Evolutionary conservation across 179 eudicot species (phyloP), one percentile per base, ranked within the genome.

Genomic region (Amaranthus tricolor): DNA sequence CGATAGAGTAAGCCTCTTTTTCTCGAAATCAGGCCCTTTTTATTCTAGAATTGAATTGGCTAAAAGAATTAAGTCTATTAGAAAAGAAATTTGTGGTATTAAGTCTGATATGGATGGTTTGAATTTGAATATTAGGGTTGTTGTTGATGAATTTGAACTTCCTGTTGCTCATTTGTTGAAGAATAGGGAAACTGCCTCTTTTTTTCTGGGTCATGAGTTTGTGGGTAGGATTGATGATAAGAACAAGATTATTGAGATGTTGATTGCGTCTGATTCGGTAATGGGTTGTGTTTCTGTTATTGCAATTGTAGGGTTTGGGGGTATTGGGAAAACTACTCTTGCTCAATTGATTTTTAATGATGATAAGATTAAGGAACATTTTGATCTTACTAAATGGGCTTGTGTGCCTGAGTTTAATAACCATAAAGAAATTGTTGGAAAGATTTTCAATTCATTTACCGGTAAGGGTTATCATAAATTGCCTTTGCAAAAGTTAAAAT

Each of bases 291-390:
- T 71, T 48, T 10, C 52, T n/a, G 75, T 79, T 9, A 74, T 79
- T 6, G 61, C 82, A 6, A 74, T 79, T 3, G 75, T 79, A 24
- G 82, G 78, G 15, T 68, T 79, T 12, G 82, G 73, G 17, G 78
- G 82, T 21, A 8, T 79, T 4, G 82, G 82, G 9, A 79, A 79
- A 70, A 79, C 82, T 0, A 62, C 78, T 44, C 74, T 79, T 45
- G 78, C 82, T 13, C 78, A 79, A 59, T 58, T 74, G 59, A 66
- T 74, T 50, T 74, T 68, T 20, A 79, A 63, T 70, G 71, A 69
- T 67, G 49, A 20, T 16, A 75, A 73, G 24, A 75, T 79, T 63
- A 3, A 45, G 15, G 15, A 69, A 0, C 78, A 68, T 16, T 79
- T 74, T 53, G 93, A 21, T 50, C 71, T 68, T 14, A 20, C 6